These are phyloP conservation scores for Marsdenia floribunda DNA, from an alignment of 257 asterid genomes.

Conservation along the genomic window DNA sequence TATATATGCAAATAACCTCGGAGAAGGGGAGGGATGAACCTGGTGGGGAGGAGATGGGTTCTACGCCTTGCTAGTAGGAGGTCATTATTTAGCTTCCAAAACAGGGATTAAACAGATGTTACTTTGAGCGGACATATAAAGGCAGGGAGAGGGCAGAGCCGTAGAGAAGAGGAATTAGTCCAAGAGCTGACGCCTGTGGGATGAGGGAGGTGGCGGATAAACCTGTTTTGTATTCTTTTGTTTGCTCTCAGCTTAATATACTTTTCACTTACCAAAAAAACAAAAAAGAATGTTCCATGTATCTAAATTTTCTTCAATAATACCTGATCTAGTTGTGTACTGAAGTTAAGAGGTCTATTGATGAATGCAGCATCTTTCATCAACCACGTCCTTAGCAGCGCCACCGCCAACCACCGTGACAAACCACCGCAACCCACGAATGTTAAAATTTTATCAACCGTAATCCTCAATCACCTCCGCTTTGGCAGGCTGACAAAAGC, in stretches of 20 bases:
- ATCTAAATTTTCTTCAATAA: no score
- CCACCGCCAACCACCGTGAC: conserved; percentile 21
- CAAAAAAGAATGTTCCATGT: no score
- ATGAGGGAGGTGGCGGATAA: no score
- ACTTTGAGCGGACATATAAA: conserved; percentile 2
- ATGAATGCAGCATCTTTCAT: conserved; percentile 31
- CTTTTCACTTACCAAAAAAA: no score
- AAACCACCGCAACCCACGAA: conserved; percentile 15
- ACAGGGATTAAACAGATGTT: not conserved
- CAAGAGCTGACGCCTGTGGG: conserved; percentile 10
- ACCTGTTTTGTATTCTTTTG: no score
- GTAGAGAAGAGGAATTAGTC: conserved; percentile 15
- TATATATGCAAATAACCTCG: not conserved
- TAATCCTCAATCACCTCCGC: conserved; percentile 50
- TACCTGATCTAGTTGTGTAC: not conserved
- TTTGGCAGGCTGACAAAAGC: conserved; percentile 58
- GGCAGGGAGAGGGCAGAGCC: conserved; percentile 6
- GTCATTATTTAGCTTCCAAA: not conserved
- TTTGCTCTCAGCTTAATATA: no score
- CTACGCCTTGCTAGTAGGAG: not conserved
- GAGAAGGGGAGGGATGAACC: not conserved
- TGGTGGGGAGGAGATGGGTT: no score
- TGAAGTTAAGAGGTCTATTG: not conserved
- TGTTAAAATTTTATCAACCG: conserved; percentile 36
- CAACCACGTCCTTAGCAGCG: conserved; percentile 22